These are phyloP conservation scores for Pythium brassicae DNA, from an alignment of 352 stramenopile genomes.

Conservation along the genomic window DNA sequence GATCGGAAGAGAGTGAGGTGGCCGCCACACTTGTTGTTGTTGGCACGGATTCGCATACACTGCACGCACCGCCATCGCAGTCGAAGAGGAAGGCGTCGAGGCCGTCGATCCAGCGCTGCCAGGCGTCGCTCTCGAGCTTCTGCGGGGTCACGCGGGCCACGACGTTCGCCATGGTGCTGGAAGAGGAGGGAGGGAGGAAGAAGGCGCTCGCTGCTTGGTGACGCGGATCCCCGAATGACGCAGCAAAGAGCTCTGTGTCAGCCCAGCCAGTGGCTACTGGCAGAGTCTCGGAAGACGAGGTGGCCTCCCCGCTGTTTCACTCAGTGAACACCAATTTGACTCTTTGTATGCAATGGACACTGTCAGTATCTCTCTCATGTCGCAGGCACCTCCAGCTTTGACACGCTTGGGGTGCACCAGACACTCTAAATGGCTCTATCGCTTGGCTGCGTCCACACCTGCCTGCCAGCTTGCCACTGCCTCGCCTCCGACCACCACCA, in stretches of 20 bases:
- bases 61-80: constrained; percentile 66
- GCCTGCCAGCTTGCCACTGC: no score
- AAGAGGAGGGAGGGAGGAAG: background rate
- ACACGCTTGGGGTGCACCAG: background rate
- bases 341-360: background rate
- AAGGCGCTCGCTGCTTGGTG: constrained; percentile 9
- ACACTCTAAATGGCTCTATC: background rate
- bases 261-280: constrained; percentile 16
- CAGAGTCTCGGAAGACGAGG: constrained; percentile 1
- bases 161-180: constrained; percentile 4
- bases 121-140: constrained; percentile 31
- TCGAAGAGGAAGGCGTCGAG: constrained; percentile 79
- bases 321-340: background rate
- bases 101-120: constrained; percentile 53
- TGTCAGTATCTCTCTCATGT: constrained; percentile 12
- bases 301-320: background rate
- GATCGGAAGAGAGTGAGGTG: background rate
- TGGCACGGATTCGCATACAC: background rate
- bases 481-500: background rate
- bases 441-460: no score
- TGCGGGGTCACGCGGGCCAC: constrained; percentile 26
- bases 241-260: background rate
- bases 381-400: background rate
- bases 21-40: background rate
- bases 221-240: background rate